Conservation (phyloP, 2,329 filamentous ascomycete genomes). For the Colletotrichum aenigma region DNA sequence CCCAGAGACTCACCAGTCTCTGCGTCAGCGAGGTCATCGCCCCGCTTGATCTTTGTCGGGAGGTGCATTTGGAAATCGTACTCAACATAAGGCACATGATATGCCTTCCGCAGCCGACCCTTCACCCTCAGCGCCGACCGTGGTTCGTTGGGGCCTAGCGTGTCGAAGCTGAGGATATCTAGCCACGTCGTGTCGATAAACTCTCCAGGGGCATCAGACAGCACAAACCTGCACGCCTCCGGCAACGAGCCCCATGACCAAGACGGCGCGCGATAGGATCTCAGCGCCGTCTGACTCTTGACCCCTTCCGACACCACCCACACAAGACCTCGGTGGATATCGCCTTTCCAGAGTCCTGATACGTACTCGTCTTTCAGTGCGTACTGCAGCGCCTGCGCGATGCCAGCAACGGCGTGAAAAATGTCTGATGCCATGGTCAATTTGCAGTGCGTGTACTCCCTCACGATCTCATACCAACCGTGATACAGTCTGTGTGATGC, state of each 20-base stretch:
- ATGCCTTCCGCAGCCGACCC: background rate
- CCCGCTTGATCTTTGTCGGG: accelerated
- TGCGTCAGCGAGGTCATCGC: background rate
- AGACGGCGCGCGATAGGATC: accelerated
- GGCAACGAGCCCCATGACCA: accelerated
- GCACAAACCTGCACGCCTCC: background rate
- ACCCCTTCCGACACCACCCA: background rate
- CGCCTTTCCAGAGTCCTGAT: accelerated
- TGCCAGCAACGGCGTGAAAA: background rate
- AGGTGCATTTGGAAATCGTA: background rate
- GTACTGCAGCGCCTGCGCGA: accelerated
- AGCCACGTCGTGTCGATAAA: background rate
- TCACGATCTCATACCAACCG: accelerated
- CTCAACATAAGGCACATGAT: accelerated
- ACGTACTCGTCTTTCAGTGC: accelerated
- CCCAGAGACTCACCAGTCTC: accelerated
- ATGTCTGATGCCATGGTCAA: background rate
- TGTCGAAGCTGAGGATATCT: accelerated
- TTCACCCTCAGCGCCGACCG: background rate
- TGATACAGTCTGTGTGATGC: accelerated
- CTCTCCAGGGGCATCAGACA: background rate
- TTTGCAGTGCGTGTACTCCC: background rate
- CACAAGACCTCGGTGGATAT: accelerated
- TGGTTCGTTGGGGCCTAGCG: background rate
- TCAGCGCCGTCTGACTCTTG: accelerated